Base-by-base conservation (phyloP, 371 early-diverging fungal species). In the Rhizomucor miehei region DNA sequence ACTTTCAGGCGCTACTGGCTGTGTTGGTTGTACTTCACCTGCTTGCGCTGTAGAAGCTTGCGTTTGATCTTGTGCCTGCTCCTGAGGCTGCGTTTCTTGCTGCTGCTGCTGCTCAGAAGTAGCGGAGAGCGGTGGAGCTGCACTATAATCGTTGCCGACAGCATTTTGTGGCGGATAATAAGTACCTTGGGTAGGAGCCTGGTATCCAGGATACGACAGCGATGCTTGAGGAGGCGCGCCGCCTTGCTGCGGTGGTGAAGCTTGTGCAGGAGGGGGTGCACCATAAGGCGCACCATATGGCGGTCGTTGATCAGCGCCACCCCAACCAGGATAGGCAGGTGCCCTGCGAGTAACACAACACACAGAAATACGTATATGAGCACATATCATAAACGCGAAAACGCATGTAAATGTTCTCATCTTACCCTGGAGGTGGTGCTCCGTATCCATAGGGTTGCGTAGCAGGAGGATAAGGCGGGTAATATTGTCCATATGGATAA, bases 401-500 rank as follows among this genome's bases (percentile, higher is more conserved):
- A 19, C 41, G 11, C 6, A 41, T 14, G 19, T 6, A 16, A 11
- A 41, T 16, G 41, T 16, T 14, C 11, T 16, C 19, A 3, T 52
- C 52, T 51, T 61, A 55, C 61, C 54, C 54, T 46, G 58, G 51
- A 6, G 51, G 44, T 21, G 55, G 55, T 25, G 62, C 54, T 44
- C 58, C 58, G 44, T 48, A 63, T 14, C 45, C 25, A 43, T 48
- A 54, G 1, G 50, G 63, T n/a, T 48, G 50, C 17, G 56, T 44
- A 37, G 44, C 45, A 23, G 54, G 51, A 12, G 65, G 59, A 38
- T 59, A 60, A 20, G 57, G 60, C 52, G 62, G 70, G 47, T 65
- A 69, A 39, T 51, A 66, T 48, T 55, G 67, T 51, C 56, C 55
- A 21, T 59, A 59, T 44, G 56, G 65, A 53, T 56, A 56, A 17